phyloP scores from a whole-genome alignment of 257 asterid species.

The Echium plantagineum region DNA sequence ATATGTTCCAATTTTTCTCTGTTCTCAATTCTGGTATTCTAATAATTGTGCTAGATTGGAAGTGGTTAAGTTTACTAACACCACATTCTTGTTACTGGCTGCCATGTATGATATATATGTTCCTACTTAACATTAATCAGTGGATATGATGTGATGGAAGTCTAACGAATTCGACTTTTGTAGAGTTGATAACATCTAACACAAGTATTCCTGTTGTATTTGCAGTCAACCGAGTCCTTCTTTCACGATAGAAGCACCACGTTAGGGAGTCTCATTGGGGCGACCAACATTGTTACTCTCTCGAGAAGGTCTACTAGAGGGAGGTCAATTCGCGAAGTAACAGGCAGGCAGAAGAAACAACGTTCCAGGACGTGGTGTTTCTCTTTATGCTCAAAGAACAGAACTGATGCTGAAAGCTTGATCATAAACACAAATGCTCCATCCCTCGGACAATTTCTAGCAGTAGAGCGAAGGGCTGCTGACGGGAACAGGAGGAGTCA shows the following conservation, averaged over 20 bases:
- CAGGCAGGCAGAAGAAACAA: conserved; percentile 15
- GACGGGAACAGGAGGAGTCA: conserved; percentile 22
- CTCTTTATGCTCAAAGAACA: conserved; percentile 31
- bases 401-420: conserved; percentile 32
- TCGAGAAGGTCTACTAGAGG: conserved; percentile 35
- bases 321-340: conserved; percentile 16
- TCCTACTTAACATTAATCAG: too few species aligned
- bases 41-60: too few species aligned
- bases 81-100: too few species aligned
- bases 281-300: conserved; percentile 25
- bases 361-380: conserved; percentile 29
- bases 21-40: too few species aligned
- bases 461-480: conserved; percentile 39
- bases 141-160: too few species aligned
- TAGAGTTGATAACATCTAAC: background rate
- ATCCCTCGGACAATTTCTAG: conserved; percentile 45
- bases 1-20: too few species aligned
- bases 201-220: background rate
- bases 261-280: conserved; percentile 39
- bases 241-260: conserved; percentile 40
- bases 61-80: too few species aligned
- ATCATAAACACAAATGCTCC: conserved; percentile 16
- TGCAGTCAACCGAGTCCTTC: conserved; percentile 39
- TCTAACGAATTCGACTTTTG: too few species aligned
- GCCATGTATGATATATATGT: too few species aligned